phyloP scores from a whole-genome alignment of 495 filamentous ascomycete genomes.

The Pseudotulostoma volvatum region DNA sequence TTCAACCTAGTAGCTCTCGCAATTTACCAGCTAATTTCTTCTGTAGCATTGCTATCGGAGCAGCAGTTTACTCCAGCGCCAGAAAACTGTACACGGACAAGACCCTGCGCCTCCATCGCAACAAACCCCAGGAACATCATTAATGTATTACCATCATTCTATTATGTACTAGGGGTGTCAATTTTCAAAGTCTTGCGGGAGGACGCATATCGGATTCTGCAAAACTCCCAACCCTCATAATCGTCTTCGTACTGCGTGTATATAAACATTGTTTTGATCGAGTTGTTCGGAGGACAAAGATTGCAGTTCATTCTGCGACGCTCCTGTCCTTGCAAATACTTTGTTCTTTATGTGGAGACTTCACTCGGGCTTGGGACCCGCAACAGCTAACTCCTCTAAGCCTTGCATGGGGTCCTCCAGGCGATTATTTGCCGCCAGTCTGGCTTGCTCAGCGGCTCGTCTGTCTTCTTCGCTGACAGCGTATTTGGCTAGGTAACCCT shows the following conservation, averaged over 20 bases:
- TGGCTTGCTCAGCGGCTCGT: slow-evolving; percentile 41
- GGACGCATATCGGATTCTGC: slow-evolving; percentile 1
- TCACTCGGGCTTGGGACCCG: slow-evolving; percentile 73
- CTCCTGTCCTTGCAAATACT: too few relatives aligned
- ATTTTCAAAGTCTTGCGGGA: not conserved
- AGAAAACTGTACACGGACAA: slow-evolving; percentile 80
- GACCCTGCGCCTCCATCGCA: slow-evolving; percentile 60
- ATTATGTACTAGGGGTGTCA: not conserved
- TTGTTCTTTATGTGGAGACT: too few relatives aligned
- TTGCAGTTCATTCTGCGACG: too few relatives aligned
- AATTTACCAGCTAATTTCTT: slow-evolving; percentile 13
- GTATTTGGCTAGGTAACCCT: slow-evolving; percentile 83
- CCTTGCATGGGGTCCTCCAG: slow-evolving; percentile 89
- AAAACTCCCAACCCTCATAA: slow-evolving; percentile 3
- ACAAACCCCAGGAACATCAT: slow-evolving; percentile 33
- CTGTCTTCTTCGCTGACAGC: slow-evolving; percentile 79
- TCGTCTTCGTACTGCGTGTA: too few relatives aligned
- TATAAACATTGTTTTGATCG: slow-evolving; percentile 3
- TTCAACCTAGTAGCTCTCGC: too few relatives aligned
- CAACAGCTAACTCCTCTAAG: slow-evolving; percentile 81
- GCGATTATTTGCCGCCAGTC: slow-evolving; percentile 29
- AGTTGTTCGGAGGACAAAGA: too few relatives aligned
- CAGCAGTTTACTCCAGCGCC: slow-evolving; percentile 61
- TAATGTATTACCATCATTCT: slow-evolving; percentile 22
- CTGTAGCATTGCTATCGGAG: slow-evolving; percentile 45